Percentiles rank a stretch among this genome's conserved stretches.
These are phyloP conservation scores for Gossypium raimondii DNA, from an alignment of 345 rosid genomes.

Conservation along the genomic window DNA sequence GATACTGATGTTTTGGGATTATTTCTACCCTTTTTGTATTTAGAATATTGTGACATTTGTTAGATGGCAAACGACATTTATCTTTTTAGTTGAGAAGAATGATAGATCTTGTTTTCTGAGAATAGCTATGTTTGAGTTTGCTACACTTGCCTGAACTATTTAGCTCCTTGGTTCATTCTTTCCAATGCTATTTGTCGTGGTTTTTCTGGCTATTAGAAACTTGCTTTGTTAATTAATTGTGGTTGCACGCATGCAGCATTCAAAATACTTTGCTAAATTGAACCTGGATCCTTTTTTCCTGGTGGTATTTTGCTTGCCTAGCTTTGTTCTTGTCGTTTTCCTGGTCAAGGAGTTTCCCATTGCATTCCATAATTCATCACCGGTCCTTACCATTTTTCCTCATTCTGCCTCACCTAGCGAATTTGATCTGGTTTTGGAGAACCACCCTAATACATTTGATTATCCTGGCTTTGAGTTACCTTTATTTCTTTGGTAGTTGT, in stretches of 20 bases:
- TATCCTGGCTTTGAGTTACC: not conserved
- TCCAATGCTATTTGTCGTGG: not conserved
- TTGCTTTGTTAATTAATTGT: not conserved
- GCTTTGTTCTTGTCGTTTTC: not conserved
- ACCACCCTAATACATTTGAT: not conserved
- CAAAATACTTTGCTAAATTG: not conserved
- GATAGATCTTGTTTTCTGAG: not conserved
- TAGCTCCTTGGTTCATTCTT: not conserved
- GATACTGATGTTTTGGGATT: not conserved
- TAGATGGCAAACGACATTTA: not conserved
- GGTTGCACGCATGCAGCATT: not conserved
- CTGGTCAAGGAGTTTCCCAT: not conserved
- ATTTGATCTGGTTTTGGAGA: conserved; percentile 5
- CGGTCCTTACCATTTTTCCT: not conserved
- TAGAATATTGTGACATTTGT: not conserved
- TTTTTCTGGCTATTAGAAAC: not conserved
- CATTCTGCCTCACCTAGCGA: not conserved
- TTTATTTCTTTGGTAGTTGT: not conserved
- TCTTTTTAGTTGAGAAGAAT: not conserved
- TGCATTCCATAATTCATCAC: not conserved
- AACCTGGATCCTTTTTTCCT: not conserved
- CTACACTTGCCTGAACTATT: not conserved
- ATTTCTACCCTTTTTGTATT: not conserved
- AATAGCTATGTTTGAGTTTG: not conserved
- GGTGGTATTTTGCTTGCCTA: not conserved